phyloP scores from a whole-genome alignment of 2,329 filamentous ascomycete species.

The Tolypocladium ophioglossoides region DNA sequence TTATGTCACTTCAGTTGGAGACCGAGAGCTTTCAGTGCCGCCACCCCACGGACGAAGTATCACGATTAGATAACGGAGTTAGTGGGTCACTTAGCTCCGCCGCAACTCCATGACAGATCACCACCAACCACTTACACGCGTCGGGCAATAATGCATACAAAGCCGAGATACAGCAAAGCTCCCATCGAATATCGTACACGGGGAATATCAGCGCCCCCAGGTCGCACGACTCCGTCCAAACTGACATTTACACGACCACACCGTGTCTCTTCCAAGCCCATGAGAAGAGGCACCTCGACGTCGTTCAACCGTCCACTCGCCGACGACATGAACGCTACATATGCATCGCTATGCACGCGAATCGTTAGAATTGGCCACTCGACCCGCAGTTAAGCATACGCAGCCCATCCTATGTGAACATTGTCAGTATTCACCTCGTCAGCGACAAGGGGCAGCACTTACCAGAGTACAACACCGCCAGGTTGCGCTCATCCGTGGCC shows the following conservation, averaged over 20 bases:
- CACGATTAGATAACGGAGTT: conserved; percentile 1
- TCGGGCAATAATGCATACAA: too few species aligned
- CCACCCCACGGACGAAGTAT: neutral
- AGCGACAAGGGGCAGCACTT: conserved; percentile 18
- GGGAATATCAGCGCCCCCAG: neutral
- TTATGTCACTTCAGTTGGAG: neutral
- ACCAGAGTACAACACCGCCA: conserved; percentile 83
- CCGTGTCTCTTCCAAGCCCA: neutral
- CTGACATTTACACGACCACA: neutral
- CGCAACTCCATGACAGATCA: too few species aligned
- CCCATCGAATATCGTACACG: too few species aligned
- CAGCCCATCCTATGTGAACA: conserved; percentile 29
- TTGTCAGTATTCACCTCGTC: conserved; percentile 10
- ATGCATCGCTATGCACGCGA: neutral
- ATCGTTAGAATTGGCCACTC: neutral
- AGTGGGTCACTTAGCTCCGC: neutral
- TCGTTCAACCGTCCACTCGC: neutral
- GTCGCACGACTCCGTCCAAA: neutral
- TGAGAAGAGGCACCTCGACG: neutral
- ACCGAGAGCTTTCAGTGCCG: neutral
- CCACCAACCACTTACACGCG: neutral
- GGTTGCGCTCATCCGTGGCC: conserved; percentile 82
- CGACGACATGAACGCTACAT: neutral
- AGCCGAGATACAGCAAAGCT: too few species aligned
- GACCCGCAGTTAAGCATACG: conserved; percentile 26